Base-by-base conservation (phyloP, 139 green algal genomes). In the Gonium pectorale region DNA sequence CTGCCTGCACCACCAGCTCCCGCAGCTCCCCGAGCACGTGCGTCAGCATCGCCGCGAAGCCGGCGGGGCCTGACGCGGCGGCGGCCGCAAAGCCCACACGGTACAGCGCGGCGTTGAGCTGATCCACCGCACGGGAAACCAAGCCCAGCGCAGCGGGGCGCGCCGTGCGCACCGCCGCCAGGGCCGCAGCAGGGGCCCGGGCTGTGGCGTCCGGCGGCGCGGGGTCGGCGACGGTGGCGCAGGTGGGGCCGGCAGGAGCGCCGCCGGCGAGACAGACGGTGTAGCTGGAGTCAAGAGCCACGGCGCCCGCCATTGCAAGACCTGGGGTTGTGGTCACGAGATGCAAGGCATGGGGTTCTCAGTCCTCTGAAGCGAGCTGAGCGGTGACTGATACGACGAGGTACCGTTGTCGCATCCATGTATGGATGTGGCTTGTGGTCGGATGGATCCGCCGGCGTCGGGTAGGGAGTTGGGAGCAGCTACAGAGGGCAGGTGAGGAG, bases 11-110 rank as follows among this genome's bases (percentile, higher is more conserved):
- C 77, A 83, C 77, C 60, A 73, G 38, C 22, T 83, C 77, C 77
- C 77, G n/a, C 62, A 83, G 77, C 77, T 83, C 77, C 38, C 62
- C 41, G n/a, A 83, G 62, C 77, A 83, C 77, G 62, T 64, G 43
- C 77, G 77, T 83, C 77, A 83, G 35, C 77, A 83, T 31, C 60
- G 77, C 77, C 21, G 77, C 60, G 31, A 73, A 64, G 77, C 77
- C 73, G 60, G 77, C 77, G 8, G 77, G 60, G 1, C 77, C 77
- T 22, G 62, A 31, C 21, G 77, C 77, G 2, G 31, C 62, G 2
- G 77, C 77, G 7, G 77, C 60, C 26, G 77, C 77, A 8, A 29
- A 24, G 7, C 41, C 77, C 43, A 83, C 62, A 8, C 7, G 19
- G 41, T 83, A 44, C 31, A 64, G 22, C 0, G 77, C 77, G 6